phyloP scores from a whole-genome alignment of 148 eudicot species.

The Pouteria glomerata region DNA sequence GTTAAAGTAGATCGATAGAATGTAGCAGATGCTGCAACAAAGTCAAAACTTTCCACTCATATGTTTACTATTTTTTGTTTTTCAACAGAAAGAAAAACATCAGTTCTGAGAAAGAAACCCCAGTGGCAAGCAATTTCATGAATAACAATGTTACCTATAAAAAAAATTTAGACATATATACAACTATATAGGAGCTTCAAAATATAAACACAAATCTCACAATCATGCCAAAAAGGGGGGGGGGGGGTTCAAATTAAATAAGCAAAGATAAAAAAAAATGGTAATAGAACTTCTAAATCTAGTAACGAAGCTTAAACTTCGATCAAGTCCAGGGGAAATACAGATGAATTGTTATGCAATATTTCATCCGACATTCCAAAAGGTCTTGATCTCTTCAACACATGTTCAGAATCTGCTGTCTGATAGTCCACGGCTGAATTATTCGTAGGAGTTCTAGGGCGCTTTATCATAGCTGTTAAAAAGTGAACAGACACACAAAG shows the following conservation, averaged over 20 bases:
- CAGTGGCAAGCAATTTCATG: background rate
- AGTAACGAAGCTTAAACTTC: background rate
- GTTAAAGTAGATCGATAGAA: background rate
- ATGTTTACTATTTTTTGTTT: background rate
- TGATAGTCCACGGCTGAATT: conserved; percentile 69
- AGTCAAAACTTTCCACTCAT: background rate
- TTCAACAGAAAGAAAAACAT: background rate
- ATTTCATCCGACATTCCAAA: conserved; percentile 71
- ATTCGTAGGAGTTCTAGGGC: conserved; percentile 61
- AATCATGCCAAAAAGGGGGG: background rate
- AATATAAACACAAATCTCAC: background rate
- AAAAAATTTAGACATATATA: background rate
- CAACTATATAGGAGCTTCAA: background rate
- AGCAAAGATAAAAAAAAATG: background rate
- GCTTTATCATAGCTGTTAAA: conserved; percentile 54
- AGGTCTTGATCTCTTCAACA: conserved; percentile 66
- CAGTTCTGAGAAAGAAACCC: background rate
- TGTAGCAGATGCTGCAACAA: background rate
- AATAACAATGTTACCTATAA: background rate
- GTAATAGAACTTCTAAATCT: conserved; percentile 4
- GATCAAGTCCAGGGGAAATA: conserved; percentile 6
- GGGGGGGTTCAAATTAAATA: background rate
- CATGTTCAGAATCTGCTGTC: conserved; percentile 80
- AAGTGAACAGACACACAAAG: background rate
- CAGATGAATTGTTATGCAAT: conserved; percentile 22